These are phyloP conservation scores for Coix lacrymajobi DNA, from an alignment of 176 grass and related monocot genomes.

Conservation along the genomic window DNA sequence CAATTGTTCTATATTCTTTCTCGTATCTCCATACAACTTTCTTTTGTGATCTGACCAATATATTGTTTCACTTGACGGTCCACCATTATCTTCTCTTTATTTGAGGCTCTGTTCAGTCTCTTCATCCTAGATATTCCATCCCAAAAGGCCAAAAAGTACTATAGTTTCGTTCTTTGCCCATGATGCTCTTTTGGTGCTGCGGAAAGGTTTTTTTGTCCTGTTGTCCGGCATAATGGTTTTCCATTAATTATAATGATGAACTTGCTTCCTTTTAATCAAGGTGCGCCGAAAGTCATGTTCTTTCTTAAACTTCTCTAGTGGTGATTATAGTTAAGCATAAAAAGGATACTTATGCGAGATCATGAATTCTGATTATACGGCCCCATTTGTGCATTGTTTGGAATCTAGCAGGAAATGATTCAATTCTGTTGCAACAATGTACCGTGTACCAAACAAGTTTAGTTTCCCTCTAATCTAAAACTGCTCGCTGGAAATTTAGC, in stretches of 20 bases:
- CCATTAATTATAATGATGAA: not conserved
- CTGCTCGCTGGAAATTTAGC: not conserved
- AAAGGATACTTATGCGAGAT: not conserved
- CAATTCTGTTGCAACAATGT: not conserved
- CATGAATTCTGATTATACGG: not conserved
- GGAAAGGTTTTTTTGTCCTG: conserved; percentile 15
- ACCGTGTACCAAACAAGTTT: not conserved
- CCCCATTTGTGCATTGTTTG: not conserved
- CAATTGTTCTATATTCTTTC: conserved; percentile 5
- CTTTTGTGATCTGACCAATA: not conserved
- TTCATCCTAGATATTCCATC: not conserved
- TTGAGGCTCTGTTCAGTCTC: conserved; percentile 1
- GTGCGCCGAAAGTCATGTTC: conserved; percentile 26
- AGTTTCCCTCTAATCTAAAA: not conserved
- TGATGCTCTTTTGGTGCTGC: not conserved
- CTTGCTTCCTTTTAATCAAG: not conserved
- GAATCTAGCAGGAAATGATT: not conserved
- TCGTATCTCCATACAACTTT: not conserved
- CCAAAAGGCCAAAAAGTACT: not conserved
- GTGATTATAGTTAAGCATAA: not conserved
- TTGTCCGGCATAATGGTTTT: conserved; percentile 15
- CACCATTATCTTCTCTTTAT: conserved; percentile 6
- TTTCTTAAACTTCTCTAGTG: not conserved
- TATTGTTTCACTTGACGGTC: not conserved
- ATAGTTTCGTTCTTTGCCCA: not conserved